phyloP scores from a whole-genome alignment of 78 protist species.

The Dictyostelium capitatum region DNA sequence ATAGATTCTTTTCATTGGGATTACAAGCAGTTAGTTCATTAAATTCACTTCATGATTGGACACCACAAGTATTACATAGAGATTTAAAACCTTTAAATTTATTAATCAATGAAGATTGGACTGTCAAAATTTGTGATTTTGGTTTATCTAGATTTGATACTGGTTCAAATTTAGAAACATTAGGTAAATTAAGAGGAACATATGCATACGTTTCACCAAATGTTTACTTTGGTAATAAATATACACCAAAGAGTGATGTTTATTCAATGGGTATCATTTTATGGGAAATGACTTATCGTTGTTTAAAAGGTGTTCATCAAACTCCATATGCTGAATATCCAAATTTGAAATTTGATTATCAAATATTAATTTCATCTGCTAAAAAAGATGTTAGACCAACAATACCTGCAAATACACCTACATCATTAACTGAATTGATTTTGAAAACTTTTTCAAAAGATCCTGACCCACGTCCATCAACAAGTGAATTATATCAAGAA shows the following conservation, averaged over 20 bases:
- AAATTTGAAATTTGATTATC: conserved; percentile 81
- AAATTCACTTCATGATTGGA: conserved; percentile 50
- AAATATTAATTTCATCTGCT: conserved; percentile 74
- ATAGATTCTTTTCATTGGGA: conserved; percentile 31
- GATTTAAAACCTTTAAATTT: conserved; percentile 78
- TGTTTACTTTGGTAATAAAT: conserved; percentile 78
- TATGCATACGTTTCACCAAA: conserved; percentile 84
- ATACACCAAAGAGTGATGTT: conserved; percentile 80
- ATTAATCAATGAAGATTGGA: conserved; percentile 74
- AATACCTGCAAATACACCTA: conserved; percentile 48
- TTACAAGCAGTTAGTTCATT: conserved; percentile 58
- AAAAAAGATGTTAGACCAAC: conserved; percentile 79
- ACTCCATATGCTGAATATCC: conserved; percentile 77
- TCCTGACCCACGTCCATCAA: conserved; percentile 38
- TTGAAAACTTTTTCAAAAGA: conserved; percentile 48
- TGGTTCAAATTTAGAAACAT: conserved; percentile 71
- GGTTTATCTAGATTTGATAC: conserved; percentile 75
- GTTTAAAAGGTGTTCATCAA: conserved; percentile 63
- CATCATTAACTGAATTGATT: conserved; percentile 34
- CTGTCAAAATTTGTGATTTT: conserved; percentile 84
- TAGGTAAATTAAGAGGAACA: conserved; percentile 82
- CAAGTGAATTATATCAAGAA: conserved; percentile 30
- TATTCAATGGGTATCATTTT: conserved; percentile 81
- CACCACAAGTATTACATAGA: conserved; percentile 85
- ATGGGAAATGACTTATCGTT: conserved; percentile 85